Conservation (phyloP, 2,329 filamentous ascomycete species). For the Fusarium continuum region DNA sequence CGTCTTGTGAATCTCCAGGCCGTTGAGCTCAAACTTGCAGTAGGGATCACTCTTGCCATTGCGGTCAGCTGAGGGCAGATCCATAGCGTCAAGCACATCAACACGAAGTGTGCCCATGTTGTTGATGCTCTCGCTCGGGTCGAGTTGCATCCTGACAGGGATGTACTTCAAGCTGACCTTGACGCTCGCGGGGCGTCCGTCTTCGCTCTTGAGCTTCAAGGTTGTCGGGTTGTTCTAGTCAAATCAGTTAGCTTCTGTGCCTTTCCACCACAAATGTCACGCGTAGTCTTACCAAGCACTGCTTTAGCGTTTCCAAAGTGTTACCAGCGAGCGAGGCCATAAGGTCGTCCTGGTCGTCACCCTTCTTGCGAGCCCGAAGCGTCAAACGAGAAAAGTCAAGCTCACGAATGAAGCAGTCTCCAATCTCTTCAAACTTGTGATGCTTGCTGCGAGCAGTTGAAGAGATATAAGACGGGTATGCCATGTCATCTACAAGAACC, state of each 20-base stretch:
- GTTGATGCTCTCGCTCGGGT: constrained; percentile 97
- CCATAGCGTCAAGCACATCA: constrained; percentile 85
- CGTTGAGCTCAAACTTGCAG: constrained; percentile 92
- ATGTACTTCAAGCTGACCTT: constrained; percentile 95
- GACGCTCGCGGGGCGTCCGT: constrained; percentile 76
- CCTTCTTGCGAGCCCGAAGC: constrained; percentile 83
- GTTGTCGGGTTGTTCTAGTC: constrained; percentile 87
- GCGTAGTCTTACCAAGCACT: constrained; percentile 75
- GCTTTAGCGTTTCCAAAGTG: constrained; percentile 86
- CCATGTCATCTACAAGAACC: constrained; percentile 92
- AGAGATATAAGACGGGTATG: constrained; percentile 88
- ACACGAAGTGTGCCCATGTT: constrained; percentile 96
- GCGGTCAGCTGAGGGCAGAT: constrained; percentile 91
- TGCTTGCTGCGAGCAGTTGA: constrained; percentile 75
- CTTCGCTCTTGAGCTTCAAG: constrained; percentile 79
- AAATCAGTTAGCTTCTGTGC: neutral
- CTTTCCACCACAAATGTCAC: too few species aligned
- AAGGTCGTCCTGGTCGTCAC: constrained; percentile 78
- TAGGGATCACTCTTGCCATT: constrained; percentile 98
- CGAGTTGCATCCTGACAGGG: constrained; percentile 91
- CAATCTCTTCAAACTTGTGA: constrained; percentile 87
- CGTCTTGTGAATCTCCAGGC: constrained; percentile 91
- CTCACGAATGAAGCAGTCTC: constrained; percentile 95
- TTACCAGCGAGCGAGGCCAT: constrained; percentile 85
- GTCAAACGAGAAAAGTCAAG: constrained; percentile 96